These are phyloP conservation scores for Teunomyces atbi DNA, from an alignment of 805 yeast species.

Conservation along the genomic window DNA sequence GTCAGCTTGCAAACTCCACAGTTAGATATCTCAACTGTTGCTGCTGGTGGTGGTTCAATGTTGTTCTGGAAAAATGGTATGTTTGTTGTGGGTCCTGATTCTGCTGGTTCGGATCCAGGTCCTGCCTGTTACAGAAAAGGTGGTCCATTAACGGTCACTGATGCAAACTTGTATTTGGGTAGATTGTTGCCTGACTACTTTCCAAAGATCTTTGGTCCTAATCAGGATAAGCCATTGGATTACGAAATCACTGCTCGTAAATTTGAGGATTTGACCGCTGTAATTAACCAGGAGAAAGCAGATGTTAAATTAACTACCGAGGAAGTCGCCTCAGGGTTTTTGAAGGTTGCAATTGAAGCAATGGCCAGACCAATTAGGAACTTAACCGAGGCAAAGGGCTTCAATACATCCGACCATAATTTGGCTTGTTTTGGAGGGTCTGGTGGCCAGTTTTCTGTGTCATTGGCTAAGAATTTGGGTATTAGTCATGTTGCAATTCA, in stretches of 20 bases:
- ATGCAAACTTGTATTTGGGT: conserved; percentile 37
- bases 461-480: conserved; percentile 70
- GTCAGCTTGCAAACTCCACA: conserved; percentile 46
- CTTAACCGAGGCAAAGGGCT: conserved; percentile 82
- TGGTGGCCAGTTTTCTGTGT: conserved; percentile 87
- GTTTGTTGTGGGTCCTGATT: conserved; percentile 41
- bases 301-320: conserved; percentile 46
- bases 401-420: conserved; percentile 60
- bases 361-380: conserved; percentile 91
- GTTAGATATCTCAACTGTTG: conserved; percentile 43
- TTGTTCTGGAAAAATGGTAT: conserved; percentile 37
- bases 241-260: conserved; percentile 40
- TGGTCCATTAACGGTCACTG: conserved; percentile 40
- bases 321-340: conserved; percentile 76
- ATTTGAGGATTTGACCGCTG: conserved; percentile 52
- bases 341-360: conserved; percentile 79
- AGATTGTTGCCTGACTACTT: conserved; percentile 35
- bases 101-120: conserved; percentile 42
- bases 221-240: conserved; percentile 33
- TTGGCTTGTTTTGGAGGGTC: conserved; percentile 90
- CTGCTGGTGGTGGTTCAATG: conserved; percentile 48
- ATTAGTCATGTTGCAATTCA: conserved; percentile 70
- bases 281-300: conserved; percentile 51
- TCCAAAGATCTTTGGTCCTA: conserved; percentile 40
- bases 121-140: conserved; percentile 42